These are phyloP conservation scores for Amanita pallidorosea DNA, from an alignment of 768 basidiomycete species.

Conservation along the genomic window DNA sequence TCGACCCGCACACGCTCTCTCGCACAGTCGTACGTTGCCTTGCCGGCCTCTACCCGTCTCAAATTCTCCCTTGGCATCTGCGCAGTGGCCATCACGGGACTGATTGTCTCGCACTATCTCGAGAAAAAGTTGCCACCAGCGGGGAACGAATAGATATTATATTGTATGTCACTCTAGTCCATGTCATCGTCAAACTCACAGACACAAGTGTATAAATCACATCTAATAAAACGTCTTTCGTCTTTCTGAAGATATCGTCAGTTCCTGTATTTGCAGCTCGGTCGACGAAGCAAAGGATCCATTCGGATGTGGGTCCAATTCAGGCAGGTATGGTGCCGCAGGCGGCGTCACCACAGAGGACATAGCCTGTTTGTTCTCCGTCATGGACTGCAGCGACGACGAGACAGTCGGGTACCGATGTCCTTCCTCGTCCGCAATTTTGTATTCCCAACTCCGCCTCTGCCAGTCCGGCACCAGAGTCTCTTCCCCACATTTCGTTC, in stretches of 20 bases:
- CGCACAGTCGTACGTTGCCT: conserved; percentile 32
- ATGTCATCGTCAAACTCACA: neutral
- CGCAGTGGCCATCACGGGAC: conserved; percentile 32
- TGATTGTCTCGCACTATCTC: conserved; percentile 39
- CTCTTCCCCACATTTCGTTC: conserved; percentile 30
- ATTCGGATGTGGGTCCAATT: conserved; percentile 23
- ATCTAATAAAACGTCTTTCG: neutral
- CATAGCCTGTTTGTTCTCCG: conserved; percentile 14
- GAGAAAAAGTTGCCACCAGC: conserved; percentile 29
- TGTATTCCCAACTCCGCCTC: conserved; percentile 48
- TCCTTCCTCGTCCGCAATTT: conserved; percentile 33
- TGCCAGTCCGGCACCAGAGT: conserved; percentile 57
- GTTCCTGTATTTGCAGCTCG: conserved; percentile 9
- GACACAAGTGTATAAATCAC: neutral
- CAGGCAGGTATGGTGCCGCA: conserved; percentile 13
- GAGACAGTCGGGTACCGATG: conserved; percentile 34
- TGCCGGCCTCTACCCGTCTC: conserved; percentile 44
- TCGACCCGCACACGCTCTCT: conserved; percentile 19
- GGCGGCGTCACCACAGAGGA: conserved; percentile 6
- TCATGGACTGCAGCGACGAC: conserved; percentile 26
- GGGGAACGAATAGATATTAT: conserved; percentile 8
- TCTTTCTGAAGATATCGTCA: neutral
- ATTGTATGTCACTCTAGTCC: conserved; percentile 3
- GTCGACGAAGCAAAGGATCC: conserved; percentile 23
- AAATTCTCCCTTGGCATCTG: conserved; percentile 38